These are phyloP conservation scores for Candida cerambycidarum DNA, from an alignment of 805 yeast genomes.

Conservation along the genomic window DNA sequence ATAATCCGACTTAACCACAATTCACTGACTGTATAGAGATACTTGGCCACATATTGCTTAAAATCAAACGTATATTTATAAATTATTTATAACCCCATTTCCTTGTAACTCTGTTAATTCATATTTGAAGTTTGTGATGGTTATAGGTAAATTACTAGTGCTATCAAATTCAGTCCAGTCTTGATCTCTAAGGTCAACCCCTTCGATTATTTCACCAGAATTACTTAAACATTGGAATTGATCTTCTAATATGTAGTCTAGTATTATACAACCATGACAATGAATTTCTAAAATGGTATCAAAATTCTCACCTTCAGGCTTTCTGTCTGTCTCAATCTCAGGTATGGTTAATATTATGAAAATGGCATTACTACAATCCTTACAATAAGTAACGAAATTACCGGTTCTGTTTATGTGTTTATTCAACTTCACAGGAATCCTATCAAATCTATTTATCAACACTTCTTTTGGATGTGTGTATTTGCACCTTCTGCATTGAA, in stretches of 20 bases:
- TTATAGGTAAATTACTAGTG: conserved; percentile 5
- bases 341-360: conserved; percentile 11
- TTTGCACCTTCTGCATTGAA: conserved; percentile 12
- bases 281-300: conserved; percentile 13
- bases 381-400: conserved; percentile 13
- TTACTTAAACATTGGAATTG: conserved; percentile 12
- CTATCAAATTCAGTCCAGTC: conserved; percentile 17
- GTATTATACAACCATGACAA: conserved; percentile 12
- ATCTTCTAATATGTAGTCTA: conserved; percentile 12
- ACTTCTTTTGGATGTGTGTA: conserved; percentile 11
- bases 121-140: conserved; percentile 11
- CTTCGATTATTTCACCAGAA: conserved; percentile 12
- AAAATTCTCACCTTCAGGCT: background rate
- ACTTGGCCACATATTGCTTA: too few relatives aligned
- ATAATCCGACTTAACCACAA: too few relatives aligned
- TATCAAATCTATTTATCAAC: conserved; percentile 11
- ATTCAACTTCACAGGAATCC: background rate
- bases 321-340: background rate
- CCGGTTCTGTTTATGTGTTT: conserved; percentile 8
- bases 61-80: background rate
- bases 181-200: conserved; percentile 13
- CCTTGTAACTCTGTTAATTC: conserved; percentile 2
- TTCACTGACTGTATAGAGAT: too few relatives aligned
- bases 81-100: conserved; percentile 1
- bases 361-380: conserved; percentile 13